Percentiles rank a stretch among this genome's conserved stretches.
phyloP scores from a whole-genome alignment of 2,329 filamentous ascomycete species.

The Colletotrichum sp. region DNA sequence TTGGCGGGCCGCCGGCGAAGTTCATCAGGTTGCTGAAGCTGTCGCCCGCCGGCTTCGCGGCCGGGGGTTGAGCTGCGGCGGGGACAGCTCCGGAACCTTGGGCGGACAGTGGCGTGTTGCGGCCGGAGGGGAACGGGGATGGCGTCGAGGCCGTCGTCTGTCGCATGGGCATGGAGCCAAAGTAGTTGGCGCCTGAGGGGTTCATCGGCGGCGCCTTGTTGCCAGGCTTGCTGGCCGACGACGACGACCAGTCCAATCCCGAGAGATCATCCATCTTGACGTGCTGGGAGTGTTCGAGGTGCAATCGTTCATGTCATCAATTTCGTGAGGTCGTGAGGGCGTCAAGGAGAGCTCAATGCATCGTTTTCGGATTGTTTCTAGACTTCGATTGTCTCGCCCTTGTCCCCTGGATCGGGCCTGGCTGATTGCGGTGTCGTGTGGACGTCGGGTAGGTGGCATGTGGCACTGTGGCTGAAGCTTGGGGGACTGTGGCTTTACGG shows the following conservation, averaged over 20 bases:
- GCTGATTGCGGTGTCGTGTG: slow-evolving; percentile 18
- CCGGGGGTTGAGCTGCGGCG: slow-evolving; percentile 42
- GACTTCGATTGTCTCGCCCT: neutral
- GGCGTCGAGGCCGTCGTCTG: slow-evolving; percentile 59
- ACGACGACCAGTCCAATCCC: slow-evolving; percentile 62
- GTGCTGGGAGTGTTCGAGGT: neutral
- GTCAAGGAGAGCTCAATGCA: slow-evolving; percentile 13
- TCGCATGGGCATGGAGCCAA: slow-evolving; percentile 57
- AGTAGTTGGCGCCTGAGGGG: slow-evolving; percentile 45
- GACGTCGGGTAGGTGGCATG: slow-evolving; percentile 10
- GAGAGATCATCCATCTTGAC: slow-evolving; percentile 66
- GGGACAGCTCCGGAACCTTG: slow-evolving; percentile 49
- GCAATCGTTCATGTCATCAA: slow-evolving; percentile 16
- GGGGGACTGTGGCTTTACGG: neutral
- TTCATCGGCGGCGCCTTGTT: slow-evolving; percentile 50
- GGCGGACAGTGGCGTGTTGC: slow-evolving; percentile 60
- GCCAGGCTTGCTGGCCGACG: slow-evolving; percentile 36
- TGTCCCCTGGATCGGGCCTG: slow-evolving; percentile 2
- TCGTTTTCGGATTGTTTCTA: slow-evolving; percentile 13
- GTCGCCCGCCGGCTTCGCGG: slow-evolving; percentile 63
- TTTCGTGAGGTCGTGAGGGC: slow-evolving; percentile 19
- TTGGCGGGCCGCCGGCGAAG: slow-evolving; percentile 58
- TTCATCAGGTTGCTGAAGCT: slow-evolving; percentile 80
- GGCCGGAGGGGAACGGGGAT: slow-evolving; percentile 59
- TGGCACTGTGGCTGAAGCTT: slow-evolving; percentile 20